Conservation (phyloP, 2,329 filamentous ascomycete species). For the Diaporthe citrichinensis region DNA sequence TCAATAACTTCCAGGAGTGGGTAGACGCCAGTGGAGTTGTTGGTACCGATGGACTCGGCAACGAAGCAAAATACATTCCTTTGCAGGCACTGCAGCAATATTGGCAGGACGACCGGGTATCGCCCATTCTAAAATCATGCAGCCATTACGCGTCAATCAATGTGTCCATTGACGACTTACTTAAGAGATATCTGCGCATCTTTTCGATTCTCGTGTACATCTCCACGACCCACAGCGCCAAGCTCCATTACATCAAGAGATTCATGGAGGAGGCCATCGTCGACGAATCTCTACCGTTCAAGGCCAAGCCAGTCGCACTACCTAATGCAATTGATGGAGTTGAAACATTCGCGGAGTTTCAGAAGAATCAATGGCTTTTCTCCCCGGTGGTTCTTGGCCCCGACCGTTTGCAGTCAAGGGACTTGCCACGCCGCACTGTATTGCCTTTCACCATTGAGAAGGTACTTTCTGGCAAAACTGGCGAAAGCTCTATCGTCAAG, state of each 20-base stretch:
- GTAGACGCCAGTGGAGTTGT: too few species aligned
- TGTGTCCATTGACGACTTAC: background rate
- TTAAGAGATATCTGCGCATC: background rate
- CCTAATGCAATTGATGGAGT: background rate
- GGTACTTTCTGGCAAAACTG: background rate
- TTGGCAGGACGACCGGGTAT: background rate
- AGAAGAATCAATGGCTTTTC: background rate
- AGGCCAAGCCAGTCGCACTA: background rate
- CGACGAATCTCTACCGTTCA: background rate
- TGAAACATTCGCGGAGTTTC: background rate
- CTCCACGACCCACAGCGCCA: background rate
- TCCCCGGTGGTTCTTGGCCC: background rate
- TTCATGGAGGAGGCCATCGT: background rate
- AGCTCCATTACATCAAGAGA: background rate
- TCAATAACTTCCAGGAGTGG: background rate
- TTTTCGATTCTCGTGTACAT: background rate
- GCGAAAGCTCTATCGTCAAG: background rate
- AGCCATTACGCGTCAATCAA: background rate
- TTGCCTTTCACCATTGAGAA: background rate
- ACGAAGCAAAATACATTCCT: background rate
- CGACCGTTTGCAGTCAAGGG: background rate
- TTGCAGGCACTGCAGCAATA: too few species aligned
- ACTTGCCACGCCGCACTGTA: background rate
- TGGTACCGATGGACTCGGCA: background rate
- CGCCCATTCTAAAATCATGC: background rate